These are phyloP conservation scores for Suillus placidus DNA, from an alignment of 768 basidiomycete species.

Conservation along the genomic window DNA sequence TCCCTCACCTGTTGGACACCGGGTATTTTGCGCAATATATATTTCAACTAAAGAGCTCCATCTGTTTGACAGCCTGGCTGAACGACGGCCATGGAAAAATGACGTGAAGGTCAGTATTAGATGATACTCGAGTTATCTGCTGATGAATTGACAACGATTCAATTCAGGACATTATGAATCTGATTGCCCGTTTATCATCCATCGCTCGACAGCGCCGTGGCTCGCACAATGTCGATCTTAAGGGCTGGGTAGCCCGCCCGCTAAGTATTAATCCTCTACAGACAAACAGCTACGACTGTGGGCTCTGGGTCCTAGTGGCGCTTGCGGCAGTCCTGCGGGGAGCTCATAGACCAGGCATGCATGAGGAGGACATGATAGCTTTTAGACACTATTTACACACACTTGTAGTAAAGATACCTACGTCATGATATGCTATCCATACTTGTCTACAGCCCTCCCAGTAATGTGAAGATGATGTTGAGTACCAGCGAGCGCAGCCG, in stretches of 20 bases:
- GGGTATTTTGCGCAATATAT: conserved; percentile 32
- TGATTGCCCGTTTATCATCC: too few species aligned
- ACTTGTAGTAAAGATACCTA: too few species aligned
- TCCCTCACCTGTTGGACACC: conserved; percentile 24
- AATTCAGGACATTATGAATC: too few species aligned
- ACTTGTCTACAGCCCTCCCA: too few species aligned
- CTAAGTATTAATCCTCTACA: conserved; percentile 17
- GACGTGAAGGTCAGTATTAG: neutral
- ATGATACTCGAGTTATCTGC: neutral
- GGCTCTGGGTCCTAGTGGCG: conserved; percentile 26
- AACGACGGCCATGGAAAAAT: neutral
- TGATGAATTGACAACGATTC: neutral
- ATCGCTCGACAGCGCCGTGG: too few species aligned
- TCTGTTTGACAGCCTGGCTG: conserved; percentile 10
- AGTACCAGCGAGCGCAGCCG: too few species aligned
- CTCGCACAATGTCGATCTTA: too few species aligned
- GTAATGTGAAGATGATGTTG: too few species aligned
- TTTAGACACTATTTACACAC: conserved; percentile 11
- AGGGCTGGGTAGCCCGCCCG: too few species aligned
- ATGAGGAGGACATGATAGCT: conserved; percentile 17
- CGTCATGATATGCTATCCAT: too few species aligned
- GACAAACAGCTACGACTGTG: conserved; percentile 24
- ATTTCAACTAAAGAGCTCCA: conserved; percentile 8
- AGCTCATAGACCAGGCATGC: conserved; percentile 10
- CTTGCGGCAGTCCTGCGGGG: conserved; percentile 23